Conservation (phyloP, 805 yeast species). For the Kodamaea hsintzibuensis region DNA sequence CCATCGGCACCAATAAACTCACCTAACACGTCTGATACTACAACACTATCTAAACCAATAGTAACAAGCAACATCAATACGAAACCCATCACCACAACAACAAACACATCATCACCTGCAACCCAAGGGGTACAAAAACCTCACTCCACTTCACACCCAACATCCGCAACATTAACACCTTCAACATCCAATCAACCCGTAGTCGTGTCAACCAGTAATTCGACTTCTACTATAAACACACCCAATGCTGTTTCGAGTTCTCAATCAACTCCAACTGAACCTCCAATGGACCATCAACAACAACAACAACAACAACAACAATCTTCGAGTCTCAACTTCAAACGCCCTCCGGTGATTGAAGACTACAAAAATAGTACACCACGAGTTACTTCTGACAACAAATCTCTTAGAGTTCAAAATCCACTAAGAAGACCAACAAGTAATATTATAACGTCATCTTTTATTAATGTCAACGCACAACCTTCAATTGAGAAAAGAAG, state of each 20-base stretch:
- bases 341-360: conserved; percentile 4
- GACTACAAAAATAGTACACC: conserved; percentile 17
- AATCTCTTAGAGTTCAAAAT: conserved; percentile 32
- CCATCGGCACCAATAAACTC: background rate
- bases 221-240: background rate
- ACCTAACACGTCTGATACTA: background rate
- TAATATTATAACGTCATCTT: conserved; percentile 23
- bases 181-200: background rate
- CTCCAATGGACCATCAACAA: background rate
- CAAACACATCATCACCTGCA: background rate
- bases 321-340: background rate
- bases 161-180: background rate
- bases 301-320: background rate
- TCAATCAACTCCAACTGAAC: background rate
- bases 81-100: background rate
- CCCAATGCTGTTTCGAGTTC: background rate
- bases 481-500: background rate
- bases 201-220: background rate
- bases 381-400: conserved; percentile 38
- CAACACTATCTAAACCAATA: background rate
- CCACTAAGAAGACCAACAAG: conserved; percentile 18
- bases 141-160: background rate
- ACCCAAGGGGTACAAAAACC: background rate
- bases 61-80: background rate
- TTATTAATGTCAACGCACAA: conserved; percentile 31